phyloP scores from a whole-genome alignment of 78 protist species.

The slime mould (Dictyostelium discoideum) region DNA sequence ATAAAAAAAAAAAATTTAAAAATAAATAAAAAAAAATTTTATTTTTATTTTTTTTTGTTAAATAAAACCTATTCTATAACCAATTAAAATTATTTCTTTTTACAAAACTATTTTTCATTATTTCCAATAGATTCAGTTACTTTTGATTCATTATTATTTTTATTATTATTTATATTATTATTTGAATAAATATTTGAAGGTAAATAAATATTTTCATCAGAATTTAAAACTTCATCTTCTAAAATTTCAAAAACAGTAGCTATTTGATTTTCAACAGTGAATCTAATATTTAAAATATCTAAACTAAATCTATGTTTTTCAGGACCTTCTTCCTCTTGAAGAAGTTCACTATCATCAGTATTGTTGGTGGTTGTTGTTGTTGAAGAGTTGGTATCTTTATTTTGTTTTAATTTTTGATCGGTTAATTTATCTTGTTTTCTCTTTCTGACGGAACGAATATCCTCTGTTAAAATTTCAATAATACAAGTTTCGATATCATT shows the following conservation, averaged over 20 bases:
- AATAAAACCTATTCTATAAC: background rate
- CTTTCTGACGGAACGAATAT: conserved; percentile 74
- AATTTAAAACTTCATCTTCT: conserved; percentile 30
- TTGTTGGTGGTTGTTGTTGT: background rate
- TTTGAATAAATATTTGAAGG: conserved; percentile 40
- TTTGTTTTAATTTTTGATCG: background rate
- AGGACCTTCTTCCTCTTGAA: conserved; percentile 3
- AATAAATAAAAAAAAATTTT: too few species aligned
- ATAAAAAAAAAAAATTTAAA: too few species aligned
- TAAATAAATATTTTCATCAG: conserved; percentile 57
- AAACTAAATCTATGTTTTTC: conserved; percentile 74
- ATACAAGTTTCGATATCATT: conserved; percentile 61
- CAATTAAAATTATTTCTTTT: background rate
- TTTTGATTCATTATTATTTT: background rate
- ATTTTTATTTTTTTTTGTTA: too few species aligned
- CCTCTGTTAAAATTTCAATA: conserved; percentile 48
- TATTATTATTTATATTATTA: background rate
- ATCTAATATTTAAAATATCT: conserved; percentile 68
- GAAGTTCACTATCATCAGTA: background rate
- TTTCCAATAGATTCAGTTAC: background rate
- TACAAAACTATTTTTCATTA: background rate
- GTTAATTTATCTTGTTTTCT: conserved; percentile 52
- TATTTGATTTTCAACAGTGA: conserved; percentile 60
- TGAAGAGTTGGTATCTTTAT: background rate
- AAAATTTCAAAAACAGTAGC: conserved; percentile 56